Percentiles rank a stretch among this genome's conserved stretches.
These are phyloP conservation scores for Venustampulla echinocandica DNA, from an alignment of 495 filamentous ascomycete genomes.

Conservation along the genomic window DNA sequence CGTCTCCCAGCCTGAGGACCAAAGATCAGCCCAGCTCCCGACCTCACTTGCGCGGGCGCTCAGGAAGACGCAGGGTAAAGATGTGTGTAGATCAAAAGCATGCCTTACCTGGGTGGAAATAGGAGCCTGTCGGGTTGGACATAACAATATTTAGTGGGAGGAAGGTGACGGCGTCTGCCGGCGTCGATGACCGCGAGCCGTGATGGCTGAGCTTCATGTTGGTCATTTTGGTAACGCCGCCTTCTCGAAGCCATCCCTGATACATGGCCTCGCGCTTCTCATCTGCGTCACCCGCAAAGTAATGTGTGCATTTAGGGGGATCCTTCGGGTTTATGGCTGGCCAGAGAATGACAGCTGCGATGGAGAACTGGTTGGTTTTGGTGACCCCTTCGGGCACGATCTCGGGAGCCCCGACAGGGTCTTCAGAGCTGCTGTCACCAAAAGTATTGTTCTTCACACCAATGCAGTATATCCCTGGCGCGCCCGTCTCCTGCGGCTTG, in stretches of 20 bases:
- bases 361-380: not conserved
- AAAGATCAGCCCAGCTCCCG: too few species aligned
- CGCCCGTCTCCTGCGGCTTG: not conserved
- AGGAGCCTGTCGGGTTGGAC: too few species aligned
- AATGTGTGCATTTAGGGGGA: not conserved
- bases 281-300: not conserved
- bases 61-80: too few species aligned
- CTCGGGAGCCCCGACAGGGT: not conserved
- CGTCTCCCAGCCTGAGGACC: too few species aligned
- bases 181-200: constrained; percentile 1
- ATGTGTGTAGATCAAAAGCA: too few species aligned
- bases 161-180: not conserved
- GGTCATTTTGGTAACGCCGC: not conserved
- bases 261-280: not conserved
- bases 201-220: constrained; percentile 3
- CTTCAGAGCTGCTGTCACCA: not conserved
- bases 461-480: not conserved
- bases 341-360: not conserved
- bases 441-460: too few species aligned
- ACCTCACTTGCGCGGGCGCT: too few species aligned
- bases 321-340: not conserved
- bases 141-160: not conserved
- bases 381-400: not conserved
- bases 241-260: not conserved
- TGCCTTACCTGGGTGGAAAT: too few species aligned